phyloP scores from a whole-genome alignment of 2,329 filamentous ascomycete genomes.

The Aspergillus costaricaensis region DNA sequence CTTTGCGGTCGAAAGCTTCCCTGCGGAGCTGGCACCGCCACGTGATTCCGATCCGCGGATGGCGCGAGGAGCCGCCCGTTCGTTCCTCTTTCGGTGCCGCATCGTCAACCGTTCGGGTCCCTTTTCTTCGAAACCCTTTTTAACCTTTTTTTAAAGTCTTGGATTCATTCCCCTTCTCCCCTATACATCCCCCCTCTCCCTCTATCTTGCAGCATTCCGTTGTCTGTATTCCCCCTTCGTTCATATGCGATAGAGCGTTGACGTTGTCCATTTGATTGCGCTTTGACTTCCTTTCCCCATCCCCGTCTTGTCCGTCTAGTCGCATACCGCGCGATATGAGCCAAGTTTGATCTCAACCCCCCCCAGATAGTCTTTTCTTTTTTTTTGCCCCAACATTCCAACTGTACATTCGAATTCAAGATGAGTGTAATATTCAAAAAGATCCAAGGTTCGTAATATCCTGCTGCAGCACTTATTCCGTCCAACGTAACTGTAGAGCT shows the following conservation, averaged over 20 bases:
- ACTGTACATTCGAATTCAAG: conserved; percentile 6
- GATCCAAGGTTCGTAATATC: conserved; percentile 37
- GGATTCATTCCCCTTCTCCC: background rate
- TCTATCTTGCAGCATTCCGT: background rate
- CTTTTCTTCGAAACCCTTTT: conserved; percentile 3
- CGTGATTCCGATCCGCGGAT: conserved; percentile 16
- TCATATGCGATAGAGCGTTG: background rate
- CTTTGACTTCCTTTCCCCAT: background rate
- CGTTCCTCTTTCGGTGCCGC: conserved; percentile 1
- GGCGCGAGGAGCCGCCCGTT: background rate
- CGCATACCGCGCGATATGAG: conserved; percentile 17
- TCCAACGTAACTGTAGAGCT: conserved; percentile 2
- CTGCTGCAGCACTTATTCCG: background rate
- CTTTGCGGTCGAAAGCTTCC: conserved; percentile 15
- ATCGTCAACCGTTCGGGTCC: background rate
- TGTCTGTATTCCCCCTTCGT: background rate
- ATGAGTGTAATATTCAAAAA: conserved; percentile 38
- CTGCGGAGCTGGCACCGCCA: conserved; percentile 17
- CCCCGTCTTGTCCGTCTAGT: conserved; percentile 1
- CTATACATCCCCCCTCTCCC: background rate
- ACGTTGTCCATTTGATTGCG: background rate
- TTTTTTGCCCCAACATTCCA: background rate
- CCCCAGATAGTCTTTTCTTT: background rate
- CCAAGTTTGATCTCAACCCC: conserved; percentile 3
- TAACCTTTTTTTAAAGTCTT: background rate